These are phyloP conservation scores for Athelia psychrophila DNA, from an alignment of 1,284 basidiomycete genomes.

Conservation along the genomic window DNA sequence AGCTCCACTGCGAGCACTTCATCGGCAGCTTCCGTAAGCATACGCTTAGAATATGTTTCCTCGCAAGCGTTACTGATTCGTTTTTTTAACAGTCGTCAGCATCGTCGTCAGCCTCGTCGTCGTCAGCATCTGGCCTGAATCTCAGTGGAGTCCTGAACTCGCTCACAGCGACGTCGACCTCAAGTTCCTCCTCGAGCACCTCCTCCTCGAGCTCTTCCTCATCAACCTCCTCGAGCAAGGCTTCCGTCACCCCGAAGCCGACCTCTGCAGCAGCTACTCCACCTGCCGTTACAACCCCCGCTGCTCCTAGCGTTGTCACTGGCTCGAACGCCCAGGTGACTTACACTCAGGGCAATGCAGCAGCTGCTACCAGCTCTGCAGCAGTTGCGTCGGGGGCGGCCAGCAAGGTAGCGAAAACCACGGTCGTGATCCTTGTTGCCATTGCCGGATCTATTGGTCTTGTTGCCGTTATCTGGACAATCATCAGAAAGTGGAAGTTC, in stretches of 20 bases:
- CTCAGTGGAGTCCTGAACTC: neutral
- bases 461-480: slow-evolving; percentile 74
- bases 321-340: slow-evolving; percentile 15
- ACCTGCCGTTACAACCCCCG: slow-evolving; percentile 13
- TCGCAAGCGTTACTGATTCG: neutral
- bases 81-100: no score
- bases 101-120: slow-evolving; percentile 13
- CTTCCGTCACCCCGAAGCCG: neutral
- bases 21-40: neutral
- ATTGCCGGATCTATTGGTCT: slow-evolving; percentile 68
- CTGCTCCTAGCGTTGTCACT: slow-evolving; percentile 14
- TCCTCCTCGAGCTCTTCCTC: slow-evolving; percentile 21
- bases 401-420: slow-evolving; percentile 55
- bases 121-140: slow-evolving; percentile 19
- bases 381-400: slow-evolving; percentile 26
- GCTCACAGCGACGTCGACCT: slow-evolving; percentile 17
- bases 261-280: slow-evolving; percentile 7
- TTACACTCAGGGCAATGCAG: slow-evolving; percentile 13
- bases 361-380: slow-evolving; percentile 20
- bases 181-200: slow-evolving; percentile 15
- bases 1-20: slow-evolving; percentile 16
- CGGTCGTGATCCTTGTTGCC: slow-evolving; percentile 71
- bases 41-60: neutral
- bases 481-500: slow-evolving; percentile 92
- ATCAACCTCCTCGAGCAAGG: slow-evolving; percentile 14